Evolutionary conservation across 495 filamentous ascomycete genomes (phyloP), one percentile per base, ranked within the genome.

Genomic region (Neurospora sublineolata): DNA sequence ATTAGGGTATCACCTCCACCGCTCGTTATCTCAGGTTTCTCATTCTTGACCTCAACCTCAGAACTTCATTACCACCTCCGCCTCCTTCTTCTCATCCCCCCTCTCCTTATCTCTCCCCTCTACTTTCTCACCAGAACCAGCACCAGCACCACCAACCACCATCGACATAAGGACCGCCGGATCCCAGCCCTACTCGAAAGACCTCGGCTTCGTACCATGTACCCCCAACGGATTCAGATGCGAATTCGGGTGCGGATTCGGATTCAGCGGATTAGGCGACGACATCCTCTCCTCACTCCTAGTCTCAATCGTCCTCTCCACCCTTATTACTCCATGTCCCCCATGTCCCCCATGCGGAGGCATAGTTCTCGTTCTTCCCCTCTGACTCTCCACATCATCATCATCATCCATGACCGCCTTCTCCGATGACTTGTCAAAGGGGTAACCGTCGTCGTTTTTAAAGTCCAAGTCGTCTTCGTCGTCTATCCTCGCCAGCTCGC

Each of bases 401-500:
- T 46, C 52, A 16, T 30, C 52, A 33, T 60, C 23, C 52, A 60
- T 60, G 7, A 16, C 14, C 1, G 14, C 52, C 6, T 60, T 60
- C 14, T 60, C 52, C 0, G 14, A 33, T 9, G 52, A 33, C 1
- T 0, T n/a, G n/a, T n/a, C 52, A 33, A 60, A 60, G 6, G 27
- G 52, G 2, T 60, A 27, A 1, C 12, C 2, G 4, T 60, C 52
- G 2, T 30, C 1, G n/a, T 52, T n/a, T n/a, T n/a, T n/a, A 16
- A 3, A 33, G 6, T 72, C 73, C 3, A 67, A 9, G 3, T 44
- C 69, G 3, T 36, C 44, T n/a, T 46, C 70, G 9, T 70, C 64
- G 1, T 76, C 74, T 27, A 74, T 76, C 2, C 70, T 0, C 1
- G 74, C 72, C 3, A 74, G 73, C 20, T 72, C 70, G 36, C 39